Evolutionary conservation across 108 stramenopile genomes (phyloP), one percentile per base, ranked within the genome.

Genomic region (Nitzschia palea): DNA sequence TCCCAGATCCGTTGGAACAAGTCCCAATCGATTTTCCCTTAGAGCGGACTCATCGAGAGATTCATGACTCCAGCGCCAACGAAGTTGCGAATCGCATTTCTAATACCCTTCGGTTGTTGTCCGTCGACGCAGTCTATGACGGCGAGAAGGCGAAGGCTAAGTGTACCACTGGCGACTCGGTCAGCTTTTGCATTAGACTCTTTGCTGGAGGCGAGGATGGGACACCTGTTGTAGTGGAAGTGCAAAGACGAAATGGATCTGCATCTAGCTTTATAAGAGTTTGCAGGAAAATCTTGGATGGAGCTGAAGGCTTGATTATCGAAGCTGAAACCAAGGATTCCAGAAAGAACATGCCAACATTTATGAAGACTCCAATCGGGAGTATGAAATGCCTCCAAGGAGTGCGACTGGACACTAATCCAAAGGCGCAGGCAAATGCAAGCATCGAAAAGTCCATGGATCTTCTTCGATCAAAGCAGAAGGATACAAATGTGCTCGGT

Each of bases 181-280:
- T 86, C 48, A 79, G 76, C 54, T 91, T 91, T 54, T 80, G 77
- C 23, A 74, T 91, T 47, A 74, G 86, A 12, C 74, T 91, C 10
- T 91, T 72, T 71, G 76, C 83, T 22, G 77, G 70, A 2, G 75
- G 74, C 14, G 80, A 72, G 29, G 73, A 66, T 26, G 78, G 71
- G 9, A 51, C 37, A 34, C 76, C 79, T 30, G 79, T 86, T 26
- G 71, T 87, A 44, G 86, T 88, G 20, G 90, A 91, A 62, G 67
- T 91, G 1, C 90, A 91, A 50, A 65, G 86, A 44, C 44, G 87
- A 40, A 77, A 65, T 56, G 90, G 90, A 2, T 71, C 86, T 17
- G 62, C 73, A 22, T 42, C 79, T 14, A 76, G 78, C 63, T 91
- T 91, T 52, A 83, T 88, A 80, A 50, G 54, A 9, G 81, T 78